Evolutionary conservation across 257 asterid genomes (phyloP).

Genomic region (Solanum paucissectum): DNA sequence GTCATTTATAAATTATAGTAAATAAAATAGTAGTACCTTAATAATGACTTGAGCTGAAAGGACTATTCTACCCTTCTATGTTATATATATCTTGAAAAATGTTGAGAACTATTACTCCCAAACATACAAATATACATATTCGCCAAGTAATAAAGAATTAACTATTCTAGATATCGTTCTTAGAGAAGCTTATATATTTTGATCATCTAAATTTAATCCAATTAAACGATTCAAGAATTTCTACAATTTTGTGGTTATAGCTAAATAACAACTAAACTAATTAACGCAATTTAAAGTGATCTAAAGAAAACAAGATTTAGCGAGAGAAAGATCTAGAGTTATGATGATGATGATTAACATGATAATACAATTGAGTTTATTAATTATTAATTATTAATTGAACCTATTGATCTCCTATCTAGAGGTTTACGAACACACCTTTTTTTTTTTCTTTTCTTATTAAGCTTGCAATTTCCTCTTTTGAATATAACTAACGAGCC

Average conservation of each 20-base stretch:
- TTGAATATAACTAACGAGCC: background rate
- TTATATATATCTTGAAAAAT: background rate
- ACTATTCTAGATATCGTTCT: too few relatives aligned
- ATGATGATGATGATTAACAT: too few relatives aligned
- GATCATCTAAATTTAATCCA: too few relatives aligned
- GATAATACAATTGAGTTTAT: background rate
- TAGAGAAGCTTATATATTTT: too few relatives aligned
- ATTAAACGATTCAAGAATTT: too few relatives aligned
- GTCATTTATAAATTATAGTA: background rate
- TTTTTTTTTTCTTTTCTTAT: too few relatives aligned
- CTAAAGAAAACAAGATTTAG: rapidly evolving
- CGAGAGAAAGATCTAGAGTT: background rate
- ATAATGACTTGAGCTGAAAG: background rate
- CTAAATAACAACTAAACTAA: too few relatives aligned
- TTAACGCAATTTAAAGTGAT: too few relatives aligned
- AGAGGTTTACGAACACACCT: background rate
- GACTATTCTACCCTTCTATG: background rate
- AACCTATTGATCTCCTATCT: background rate
- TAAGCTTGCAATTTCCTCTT: background rate
- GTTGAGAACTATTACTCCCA: too few relatives aligned
- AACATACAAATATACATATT: too few relatives aligned
- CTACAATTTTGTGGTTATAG: too few relatives aligned
- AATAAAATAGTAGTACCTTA: background rate
- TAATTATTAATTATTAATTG: too few relatives aligned
- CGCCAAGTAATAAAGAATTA: background rate